These are phyloP conservation scores for Phaeolepiota aurea DNA, from an alignment of 768 basidiomycete genomes.

Conservation along the genomic window DNA sequence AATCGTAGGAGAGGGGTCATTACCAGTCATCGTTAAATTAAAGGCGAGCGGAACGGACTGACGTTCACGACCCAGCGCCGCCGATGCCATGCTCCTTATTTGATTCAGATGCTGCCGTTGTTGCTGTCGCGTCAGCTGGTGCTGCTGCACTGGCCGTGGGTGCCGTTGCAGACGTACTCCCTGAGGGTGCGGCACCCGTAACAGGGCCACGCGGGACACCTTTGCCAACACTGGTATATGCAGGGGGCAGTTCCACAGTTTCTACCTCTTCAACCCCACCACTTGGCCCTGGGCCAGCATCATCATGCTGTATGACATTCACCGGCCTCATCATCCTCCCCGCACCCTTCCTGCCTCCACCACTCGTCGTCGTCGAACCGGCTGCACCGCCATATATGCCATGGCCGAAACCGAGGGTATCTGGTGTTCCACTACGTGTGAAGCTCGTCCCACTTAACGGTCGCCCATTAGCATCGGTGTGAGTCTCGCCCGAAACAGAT, in stretches of 20 bases:
- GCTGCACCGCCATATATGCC: neutral
- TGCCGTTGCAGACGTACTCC: neutral
- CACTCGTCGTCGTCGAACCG: constrained; percentile 17
- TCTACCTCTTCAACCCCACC: constrained; percentile 30
- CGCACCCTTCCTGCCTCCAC: constrained; percentile 36
- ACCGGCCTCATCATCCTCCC: constrained; percentile 55
- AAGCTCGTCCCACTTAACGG: constrained; percentile 28
- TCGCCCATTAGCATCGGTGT: constrained; percentile 14
- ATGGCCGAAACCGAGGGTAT: neutral
- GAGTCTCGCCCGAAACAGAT: constrained; percentile 23
- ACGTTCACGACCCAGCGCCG: too few species aligned
- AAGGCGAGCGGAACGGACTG: too few species aligned
- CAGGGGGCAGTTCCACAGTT: constrained; percentile 78
- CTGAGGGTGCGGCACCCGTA: neutral
- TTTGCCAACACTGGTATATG: constrained; percentile 60
- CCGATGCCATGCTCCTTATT: too few species aligned
- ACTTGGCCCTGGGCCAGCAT: constrained; percentile 53
- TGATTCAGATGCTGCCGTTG: constrained; percentile 2
- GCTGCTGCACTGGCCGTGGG: neutral
- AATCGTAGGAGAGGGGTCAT: too few species aligned
- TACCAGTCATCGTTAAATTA: too few species aligned
- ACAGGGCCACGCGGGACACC: neutral
- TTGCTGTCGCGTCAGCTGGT: neutral
- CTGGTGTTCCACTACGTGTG: constrained; percentile 36
- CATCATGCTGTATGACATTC: constrained; percentile 81